Percentiles rank a stretch among this genome's conserved stretches.
These are phyloP conservation scores for Knufia fluminis DNA, from an alignment of 2,329 filamentous ascomycete genomes.

Conservation along the genomic window DNA sequence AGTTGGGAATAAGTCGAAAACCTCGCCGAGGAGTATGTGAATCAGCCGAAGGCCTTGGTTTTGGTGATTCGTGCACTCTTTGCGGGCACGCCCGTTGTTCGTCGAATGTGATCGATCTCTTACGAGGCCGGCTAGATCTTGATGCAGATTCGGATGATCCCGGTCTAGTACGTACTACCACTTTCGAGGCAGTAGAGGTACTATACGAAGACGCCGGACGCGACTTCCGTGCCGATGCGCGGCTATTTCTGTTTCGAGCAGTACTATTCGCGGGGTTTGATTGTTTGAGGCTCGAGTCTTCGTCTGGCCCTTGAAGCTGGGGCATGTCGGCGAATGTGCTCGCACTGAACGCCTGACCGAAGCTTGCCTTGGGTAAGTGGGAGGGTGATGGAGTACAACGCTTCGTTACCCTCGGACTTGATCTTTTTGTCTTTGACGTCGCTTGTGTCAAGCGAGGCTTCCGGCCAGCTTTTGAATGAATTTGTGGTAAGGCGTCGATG, in stretches of 20 bases:
- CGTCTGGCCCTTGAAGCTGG: background rate
- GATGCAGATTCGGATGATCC: background rate
- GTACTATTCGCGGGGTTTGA: background rate
- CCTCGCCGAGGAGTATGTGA: background rate
- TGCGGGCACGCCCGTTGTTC: background rate
- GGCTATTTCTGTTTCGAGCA: background rate
- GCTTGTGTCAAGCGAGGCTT: background rate
- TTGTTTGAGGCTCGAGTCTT: background rate
- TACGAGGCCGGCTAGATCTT: background rate
- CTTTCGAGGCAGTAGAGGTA: background rate
- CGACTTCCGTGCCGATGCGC: background rate
- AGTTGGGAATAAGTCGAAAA: background rate
- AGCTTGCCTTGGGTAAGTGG: background rate
- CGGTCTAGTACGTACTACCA: background rate
- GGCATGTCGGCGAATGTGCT: background rate
- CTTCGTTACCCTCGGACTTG: background rate
- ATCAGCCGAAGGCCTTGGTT: background rate
- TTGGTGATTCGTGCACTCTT: background rate
- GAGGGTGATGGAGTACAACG: background rate
- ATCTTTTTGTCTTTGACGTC: background rate
- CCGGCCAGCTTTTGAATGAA: background rate
- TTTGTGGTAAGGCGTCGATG: background rate
- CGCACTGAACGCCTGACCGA: background rate
- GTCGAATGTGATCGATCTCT: background rate
- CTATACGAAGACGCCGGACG: background rate